Conservation (phyloP, 768 basidiomycete genomes). For the Serendipita sp. region DNA sequence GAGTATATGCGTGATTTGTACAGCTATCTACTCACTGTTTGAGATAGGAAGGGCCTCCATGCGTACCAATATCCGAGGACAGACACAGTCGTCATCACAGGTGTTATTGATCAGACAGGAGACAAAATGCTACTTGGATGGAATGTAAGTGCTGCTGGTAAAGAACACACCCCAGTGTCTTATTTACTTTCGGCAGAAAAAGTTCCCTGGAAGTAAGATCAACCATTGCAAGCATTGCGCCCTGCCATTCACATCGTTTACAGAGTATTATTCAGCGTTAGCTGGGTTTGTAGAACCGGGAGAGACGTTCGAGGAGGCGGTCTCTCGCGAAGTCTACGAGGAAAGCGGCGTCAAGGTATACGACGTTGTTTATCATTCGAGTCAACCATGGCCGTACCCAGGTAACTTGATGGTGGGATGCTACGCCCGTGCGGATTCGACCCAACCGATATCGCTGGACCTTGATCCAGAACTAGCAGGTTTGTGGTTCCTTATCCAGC, state of each 20-base stretch:
- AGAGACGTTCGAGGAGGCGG: slow-evolving; percentile 88
- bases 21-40: slow-evolving; percentile 6
- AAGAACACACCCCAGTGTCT: not conserved
- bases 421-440: slow-evolving; percentile 60
- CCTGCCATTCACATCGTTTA: not conserved
- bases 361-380: slow-evolving; percentile 71
- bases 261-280: slow-evolving; percentile 65
- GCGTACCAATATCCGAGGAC: slow-evolving; percentile 76
- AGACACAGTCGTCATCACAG: slow-evolving; percentile 85
- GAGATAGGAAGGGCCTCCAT: slow-evolving; percentile 58
- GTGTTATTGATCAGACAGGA: slow-evolving; percentile 60
- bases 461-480: slow-evolving; percentile 94
- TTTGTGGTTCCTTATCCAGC: slow-evolving; percentile 19
- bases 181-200: slow-evolving; percentile 28
- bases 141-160: slow-evolving; percentile 36
- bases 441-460: slow-evolving; percentile 62
- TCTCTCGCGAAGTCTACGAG: slow-evolving; percentile 86
- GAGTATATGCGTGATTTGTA: slow-evolving; percentile 7
- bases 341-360: slow-evolving; percentile 85
- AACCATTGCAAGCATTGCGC: not conserved
- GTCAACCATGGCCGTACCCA: slow-evolving; percentile 56
- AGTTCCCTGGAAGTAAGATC: slow-evolving; percentile 37
- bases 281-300: slow-evolving; percentile 93
- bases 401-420: slow-evolving; percentile 41
- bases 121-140: slow-evolving; percentile 79